These are phyloP conservation scores for Albophoma yamanashiensis DNA, from an alignment of 2,329 filamentous ascomycete genomes.

Conservation along the genomic window DNA sequence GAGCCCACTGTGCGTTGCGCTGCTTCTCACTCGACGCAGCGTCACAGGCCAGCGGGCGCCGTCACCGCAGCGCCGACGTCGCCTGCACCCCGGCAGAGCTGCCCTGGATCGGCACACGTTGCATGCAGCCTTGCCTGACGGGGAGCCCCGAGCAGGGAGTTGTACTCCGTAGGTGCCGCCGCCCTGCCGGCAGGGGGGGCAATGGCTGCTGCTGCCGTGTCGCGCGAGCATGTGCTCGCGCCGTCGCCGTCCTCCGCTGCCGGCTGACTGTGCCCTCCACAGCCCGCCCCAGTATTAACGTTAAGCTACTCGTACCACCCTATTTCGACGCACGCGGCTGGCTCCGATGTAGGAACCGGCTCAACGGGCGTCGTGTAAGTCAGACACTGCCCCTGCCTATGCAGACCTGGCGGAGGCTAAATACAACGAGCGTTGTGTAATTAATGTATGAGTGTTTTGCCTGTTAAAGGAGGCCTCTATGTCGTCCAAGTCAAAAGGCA, in stretches of 20 bases:
- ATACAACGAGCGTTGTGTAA: no score
- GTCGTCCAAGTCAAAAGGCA: no score
- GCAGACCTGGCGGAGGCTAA: no score
- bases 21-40: background rate
- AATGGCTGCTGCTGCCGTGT: background rate
- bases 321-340: background rate
- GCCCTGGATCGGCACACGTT: background rate
- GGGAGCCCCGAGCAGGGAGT: background rate
- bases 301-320: background rate
- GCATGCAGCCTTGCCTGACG: background rate
- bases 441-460: no score
- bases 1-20: background rate
- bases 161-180: no score
- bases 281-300: background rate
- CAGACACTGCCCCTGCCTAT: no score
- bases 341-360: background rate
- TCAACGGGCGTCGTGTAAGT: no score
- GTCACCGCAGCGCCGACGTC: background rate
- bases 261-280: background rate
- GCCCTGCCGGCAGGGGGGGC: no score
- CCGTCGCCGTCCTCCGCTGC: no score
- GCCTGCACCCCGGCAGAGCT: background rate
- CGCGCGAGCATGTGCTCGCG: background rate
- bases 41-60: background rate
- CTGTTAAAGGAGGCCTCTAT: no score